Evolutionary conservation across 2,329 filamentous ascomycete species (phyloP).

Genomic region (Raffaelea albimanens): DNA sequence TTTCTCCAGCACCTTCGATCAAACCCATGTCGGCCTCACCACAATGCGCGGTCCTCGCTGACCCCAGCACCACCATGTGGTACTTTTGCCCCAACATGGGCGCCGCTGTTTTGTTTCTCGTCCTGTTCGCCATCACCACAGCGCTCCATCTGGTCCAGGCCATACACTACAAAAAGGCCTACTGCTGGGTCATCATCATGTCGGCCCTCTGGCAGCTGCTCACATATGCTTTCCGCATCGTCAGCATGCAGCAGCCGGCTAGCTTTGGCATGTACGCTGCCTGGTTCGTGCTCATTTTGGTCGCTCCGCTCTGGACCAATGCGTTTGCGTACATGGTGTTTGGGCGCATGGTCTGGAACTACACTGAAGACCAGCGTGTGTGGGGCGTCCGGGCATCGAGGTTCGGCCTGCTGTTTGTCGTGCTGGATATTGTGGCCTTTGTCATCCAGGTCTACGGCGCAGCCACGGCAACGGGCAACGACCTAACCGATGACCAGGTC

Average conservation of each 20-base stretch:
- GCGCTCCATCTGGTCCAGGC: conserved; percentile 4
- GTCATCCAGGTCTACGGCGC: conserved; percentile 33
- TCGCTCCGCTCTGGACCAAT: conserved; percentile 35
- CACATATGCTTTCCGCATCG: conserved; percentile 12
- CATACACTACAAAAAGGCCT: conserved; percentile 3
- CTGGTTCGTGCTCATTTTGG: conserved; percentile 28
- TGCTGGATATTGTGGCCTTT: conserved; percentile 36
- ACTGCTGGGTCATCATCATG: conserved; percentile 29
- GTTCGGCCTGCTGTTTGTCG: conserved; percentile 36
- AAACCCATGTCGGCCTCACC: not conserved
- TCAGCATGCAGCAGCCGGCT: conserved; percentile 27
- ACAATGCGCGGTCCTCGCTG: conserved; percentile 2
- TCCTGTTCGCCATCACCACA: conserved; percentile 3
- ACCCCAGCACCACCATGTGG: conserved; percentile 7
- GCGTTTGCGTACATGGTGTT: conserved; percentile 35
- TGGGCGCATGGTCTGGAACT: conserved; percentile 28
- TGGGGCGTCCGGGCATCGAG: conserved; percentile 21
- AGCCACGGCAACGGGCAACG: conserved; percentile 14
- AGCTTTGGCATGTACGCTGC: conserved; percentile 18
- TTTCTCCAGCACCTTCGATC: not conserved
- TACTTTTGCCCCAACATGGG: conserved; percentile 7
- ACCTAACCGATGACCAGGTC: not conserved
- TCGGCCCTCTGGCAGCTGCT: conserved; percentile 25
- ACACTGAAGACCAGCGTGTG: conserved; percentile 23
- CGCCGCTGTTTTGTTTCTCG: conserved; percentile 5